Conservation (phyloP, 352 stramenopile species). For the Phytopythium cucurbitacearum region DNA sequence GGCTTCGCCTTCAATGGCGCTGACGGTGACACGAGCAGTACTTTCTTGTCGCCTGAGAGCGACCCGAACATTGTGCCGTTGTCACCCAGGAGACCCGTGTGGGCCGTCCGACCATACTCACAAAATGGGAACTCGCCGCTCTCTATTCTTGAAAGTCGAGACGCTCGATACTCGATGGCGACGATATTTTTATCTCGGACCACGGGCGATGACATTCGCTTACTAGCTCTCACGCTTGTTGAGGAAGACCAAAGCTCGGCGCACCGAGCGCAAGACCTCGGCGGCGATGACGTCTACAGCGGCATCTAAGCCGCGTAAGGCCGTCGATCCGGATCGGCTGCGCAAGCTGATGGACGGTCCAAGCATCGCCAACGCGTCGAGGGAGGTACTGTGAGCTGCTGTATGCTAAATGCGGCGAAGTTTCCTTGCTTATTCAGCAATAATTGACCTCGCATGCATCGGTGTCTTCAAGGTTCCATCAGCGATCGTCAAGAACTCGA, state of each 20-base stretch:
- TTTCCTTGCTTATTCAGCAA: neutral
- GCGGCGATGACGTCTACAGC: conserved; percentile 1
- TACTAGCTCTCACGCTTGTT: no score
- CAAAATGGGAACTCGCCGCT: no score
- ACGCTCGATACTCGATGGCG: no score
- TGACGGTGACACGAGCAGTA: neutral
- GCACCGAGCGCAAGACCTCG: no score
- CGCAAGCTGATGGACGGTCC: conserved; percentile 65
- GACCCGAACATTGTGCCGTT: conserved; percentile 3
- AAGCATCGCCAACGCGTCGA: conserved; percentile 26
- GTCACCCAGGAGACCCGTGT: neutral
- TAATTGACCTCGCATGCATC: neutral
- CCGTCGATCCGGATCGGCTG: conserved; percentile 48
- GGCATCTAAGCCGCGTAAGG: conserved; percentile 17
- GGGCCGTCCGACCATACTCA: no score
- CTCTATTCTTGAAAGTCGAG: no score
- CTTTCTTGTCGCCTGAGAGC: conserved; percentile 3
- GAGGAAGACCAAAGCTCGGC: no score
- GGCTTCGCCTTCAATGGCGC: neutral
- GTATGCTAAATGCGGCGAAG: neutral
- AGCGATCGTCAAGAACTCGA: conserved; percentile 36
- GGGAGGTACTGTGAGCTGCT: conserved; percentile 11
- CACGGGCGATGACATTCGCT: no score
- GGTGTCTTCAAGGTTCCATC: conserved; percentile 13
- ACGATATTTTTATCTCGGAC: no score